Base-by-base conservation (phyloP, 805 yeast genomes). In the Jamesozyma hellenica region DNA sequence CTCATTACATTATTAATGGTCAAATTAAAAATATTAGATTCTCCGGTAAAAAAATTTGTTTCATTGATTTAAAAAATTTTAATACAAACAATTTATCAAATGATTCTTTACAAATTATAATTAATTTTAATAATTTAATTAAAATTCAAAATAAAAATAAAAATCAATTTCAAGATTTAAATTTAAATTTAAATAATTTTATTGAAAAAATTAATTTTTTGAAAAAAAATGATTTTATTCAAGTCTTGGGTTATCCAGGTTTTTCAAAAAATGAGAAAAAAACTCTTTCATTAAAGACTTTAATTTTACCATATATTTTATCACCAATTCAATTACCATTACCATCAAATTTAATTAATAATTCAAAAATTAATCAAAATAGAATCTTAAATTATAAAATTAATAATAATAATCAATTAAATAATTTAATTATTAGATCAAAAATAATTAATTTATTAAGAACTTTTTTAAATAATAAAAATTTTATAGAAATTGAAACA, bases 401-500 rank as follows among this genome's bases (percentile, higher is more conserved):
- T 1, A 79, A 80, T 53, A 60, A 67, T 1, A 60, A 60, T 13
- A 67, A 19, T 4, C 27, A 31, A 6, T 18, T 31, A 14, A 16
- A 72, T 2, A 60, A 71, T 0, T 63, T 77, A 4, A 45, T 59
- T 1, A 67, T 76, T 1, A 72, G 90, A 45, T 69, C 79, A 2
- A 51, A 62, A n/a, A 63, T 87, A 1, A 66, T 79, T 2, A 64
- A 66, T 10, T 55, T 69, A 2, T 65, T 90, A 4, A 63, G 96
- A 17, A 45, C 53, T 1, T 87, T 74, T 49, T 68, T 90, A 16
- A 66, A 68, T 31, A 49, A 53, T 0, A 61, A 64, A 17, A 75
- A 66, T 1, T 92, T 87, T 48, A 45, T 83, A 3, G 96, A 87
- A 56, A 94, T 92, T 0, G 82, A 80, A 38, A 92, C 99, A 0